Percentiles rank a stretch among this genome's conserved stretches.
Conservation (phyloP, 2,329 filamentous ascomycete genomes). For the Verticillium longisporum region DNA sequence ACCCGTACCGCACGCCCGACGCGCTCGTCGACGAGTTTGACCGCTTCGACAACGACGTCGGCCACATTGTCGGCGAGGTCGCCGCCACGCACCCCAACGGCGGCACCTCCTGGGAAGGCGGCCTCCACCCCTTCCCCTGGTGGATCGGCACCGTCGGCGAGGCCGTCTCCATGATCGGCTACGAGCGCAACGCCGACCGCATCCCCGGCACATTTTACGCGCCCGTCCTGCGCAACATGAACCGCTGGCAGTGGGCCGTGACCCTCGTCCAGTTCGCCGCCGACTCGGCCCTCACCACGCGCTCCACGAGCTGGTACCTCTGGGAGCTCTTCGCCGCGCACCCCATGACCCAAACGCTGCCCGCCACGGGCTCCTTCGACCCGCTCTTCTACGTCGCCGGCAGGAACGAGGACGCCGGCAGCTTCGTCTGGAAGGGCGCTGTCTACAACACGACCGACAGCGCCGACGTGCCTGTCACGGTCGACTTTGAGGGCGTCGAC, state of each 20-base stretch:
- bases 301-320: slow-evolving; percentile 41
- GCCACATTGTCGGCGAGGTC: slow-evolving; percentile 40
- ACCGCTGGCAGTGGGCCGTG: slow-evolving; percentile 44
- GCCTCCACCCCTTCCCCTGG: slow-evolving; percentile 41
- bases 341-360: slow-evolving; percentile 38
- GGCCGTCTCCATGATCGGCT: slow-evolving; percentile 57
- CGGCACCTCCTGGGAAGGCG: slow-evolving; percentile 37
- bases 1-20: slow-evolving; percentile 44
- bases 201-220: slow-evolving; percentile 48
- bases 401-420: slow-evolving; percentile 29
- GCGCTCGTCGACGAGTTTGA: slow-evolving; percentile 41
- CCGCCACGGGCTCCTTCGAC: slow-evolving; percentile 31
- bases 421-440: slow-evolving; percentile 42
- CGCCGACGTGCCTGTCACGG: slow-evolving; percentile 34
- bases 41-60: slow-evolving; percentile 43
- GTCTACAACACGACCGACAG: slow-evolving; percentile 44
- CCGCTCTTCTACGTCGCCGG: slow-evolving; percentile 46
- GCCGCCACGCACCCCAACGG: slow-evolving; percentile 45
- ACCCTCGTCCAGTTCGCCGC: slow-evolving; percentile 43
- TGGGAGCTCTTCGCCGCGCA: slow-evolving; percentile 42
- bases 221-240: slow-evolving; percentile 40
- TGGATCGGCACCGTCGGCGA: slow-evolving; percentile 58
- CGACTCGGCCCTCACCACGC: slow-evolving; percentile 38
- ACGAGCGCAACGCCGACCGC: slow-evolving; percentile 57
- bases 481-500: slow-evolving; percentile 36